Percentiles rank a stretch among this genome's conserved stretches.
Conservation (phyloP, 2,329 filamentous ascomycete genomes). For the Microdochium bolleyi region DNA sequence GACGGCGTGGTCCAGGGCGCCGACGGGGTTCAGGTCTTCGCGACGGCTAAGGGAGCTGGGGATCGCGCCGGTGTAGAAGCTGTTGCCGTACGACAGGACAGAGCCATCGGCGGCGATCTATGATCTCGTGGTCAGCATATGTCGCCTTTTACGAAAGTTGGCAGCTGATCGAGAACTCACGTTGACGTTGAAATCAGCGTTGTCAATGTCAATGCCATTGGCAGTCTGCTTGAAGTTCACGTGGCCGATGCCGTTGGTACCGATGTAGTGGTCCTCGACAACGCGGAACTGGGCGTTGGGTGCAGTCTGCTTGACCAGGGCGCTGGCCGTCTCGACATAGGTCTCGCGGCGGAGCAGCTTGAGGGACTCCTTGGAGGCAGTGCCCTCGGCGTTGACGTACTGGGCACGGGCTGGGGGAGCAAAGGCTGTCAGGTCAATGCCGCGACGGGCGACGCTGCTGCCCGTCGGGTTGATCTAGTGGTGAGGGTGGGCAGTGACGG, state of each 20-base stretch:
- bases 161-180: conserved; percentile 26
- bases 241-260: conserved; percentile 46
- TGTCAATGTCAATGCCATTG: conserved; percentile 51
- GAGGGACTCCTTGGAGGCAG: conserved; percentile 12
- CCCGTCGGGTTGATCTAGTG: conserved; percentile 8
- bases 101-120: conserved; percentile 42
- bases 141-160: background rate
- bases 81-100: conserved; percentile 50
- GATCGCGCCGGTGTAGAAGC: conserved; percentile 32
- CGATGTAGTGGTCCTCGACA: conserved; percentile 43
- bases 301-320: conserved; percentile 28
- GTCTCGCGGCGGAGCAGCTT: conserved; percentile 19
- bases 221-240: conserved; percentile 52
- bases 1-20: conserved; percentile 32
- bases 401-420: conserved; percentile 18
- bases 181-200: conserved; percentile 53
- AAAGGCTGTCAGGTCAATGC: conserved; percentile 23
- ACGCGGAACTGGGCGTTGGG: conserved; percentile 38
- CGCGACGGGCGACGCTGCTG: conserved; percentile 18
- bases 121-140: background rate
- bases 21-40: conserved; percentile 30
- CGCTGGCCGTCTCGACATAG: conserved; percentile 34
- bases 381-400: conserved; percentile 20
- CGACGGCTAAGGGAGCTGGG: conserved; percentile 32
- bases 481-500: conserved; percentile 18